Evolutionary conservation across 371 early-diverging fungal genomes (phyloP), one percentile per base, ranked within the genome.

Genomic region (Funneliformis caledonium): DNA sequence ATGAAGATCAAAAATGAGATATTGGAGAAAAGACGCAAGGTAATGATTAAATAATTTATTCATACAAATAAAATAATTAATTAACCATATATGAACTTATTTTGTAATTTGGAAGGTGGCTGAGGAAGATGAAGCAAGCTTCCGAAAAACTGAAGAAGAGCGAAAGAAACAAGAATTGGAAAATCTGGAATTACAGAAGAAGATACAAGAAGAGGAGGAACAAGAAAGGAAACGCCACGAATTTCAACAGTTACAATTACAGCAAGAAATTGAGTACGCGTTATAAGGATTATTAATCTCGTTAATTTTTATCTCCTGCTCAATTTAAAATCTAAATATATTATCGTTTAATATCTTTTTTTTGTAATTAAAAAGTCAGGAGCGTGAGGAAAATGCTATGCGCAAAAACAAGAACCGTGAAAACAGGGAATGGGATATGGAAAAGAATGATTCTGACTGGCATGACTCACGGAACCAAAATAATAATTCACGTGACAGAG

Each of bases 131-230:
- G 79, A 79, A 79, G 70, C 47, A 16, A 22, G 0, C 1, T 79
- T 79, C n/a, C 11, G 9, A 3, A 79, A 79, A 56, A 70, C 5
- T 11, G 79, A 79, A 9, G 70, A 79, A 52, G 68, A 50, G 69
- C 69, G 79, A 70, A 79, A 59, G 22, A 37, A 70, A 69, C 45
- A 70, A 68, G 79, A 79, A 69, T 79, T 68, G 59, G 45, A 69
- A 42, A 70, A 79, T 56, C 8, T n/a, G n/a, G 79, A 79, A 59
- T 14, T 56, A 0, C 79, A 79, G 45, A 79, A 10, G 14, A 69
- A 10, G 45, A 69, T 37, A 69, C 22, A 1, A 0, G 45, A 79
- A 37, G 79, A 79, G 11, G 79, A 79, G 26, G 79, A 68, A 11
- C 43, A 79, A 59, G 70, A 69, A 60, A 65, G 26, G 52, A 10